Evolutionary conservation across 352 stramenopile species (phyloP).

Genomic region (Phytophthora litchii): DNA sequence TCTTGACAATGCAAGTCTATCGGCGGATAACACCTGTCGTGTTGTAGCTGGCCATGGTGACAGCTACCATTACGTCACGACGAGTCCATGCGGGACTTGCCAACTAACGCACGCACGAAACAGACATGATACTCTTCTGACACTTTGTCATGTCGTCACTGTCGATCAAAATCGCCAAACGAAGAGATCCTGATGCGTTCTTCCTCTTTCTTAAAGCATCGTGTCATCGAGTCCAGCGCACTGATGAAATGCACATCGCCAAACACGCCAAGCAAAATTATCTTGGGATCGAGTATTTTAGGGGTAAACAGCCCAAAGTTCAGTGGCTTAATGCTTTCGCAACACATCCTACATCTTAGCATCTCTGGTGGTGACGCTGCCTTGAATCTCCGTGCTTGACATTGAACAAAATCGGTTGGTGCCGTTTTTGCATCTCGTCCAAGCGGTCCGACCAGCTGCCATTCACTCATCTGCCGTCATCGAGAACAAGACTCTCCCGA

Average conservation of each 20-base stretch:
- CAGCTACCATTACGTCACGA: slow-evolving; percentile 18
- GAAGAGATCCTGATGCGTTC: slow-evolving; percentile 1
- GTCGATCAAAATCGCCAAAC: neutral
- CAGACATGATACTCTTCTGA: slow-evolving; percentile 11
- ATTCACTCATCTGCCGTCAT: slow-evolving; percentile 15
- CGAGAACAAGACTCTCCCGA: slow-evolving; percentile 5
- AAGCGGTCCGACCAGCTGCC: slow-evolving; percentile 17
- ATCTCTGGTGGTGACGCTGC: slow-evolving; percentile 3
- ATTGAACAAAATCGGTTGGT: slow-evolving; percentile 22
- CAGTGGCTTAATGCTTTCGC: neutral
- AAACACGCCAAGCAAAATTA: slow-evolving; percentile 18
- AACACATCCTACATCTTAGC: slow-evolving; percentile 12
- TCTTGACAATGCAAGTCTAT: slow-evolving; percentile 3
- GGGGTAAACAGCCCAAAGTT: neutral
- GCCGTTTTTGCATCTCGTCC: slow-evolving; percentile 11
- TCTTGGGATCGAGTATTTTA: slow-evolving; percentile 25
- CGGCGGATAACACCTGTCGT: slow-evolving; percentile 19
- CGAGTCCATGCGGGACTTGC: slow-evolving; percentile 14
- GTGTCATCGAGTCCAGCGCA: slow-evolving; percentile 18
- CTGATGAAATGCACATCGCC: slow-evolving; percentile 35
- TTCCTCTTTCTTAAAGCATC: slow-evolving; percentile 4
- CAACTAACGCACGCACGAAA: slow-evolving; percentile 4
- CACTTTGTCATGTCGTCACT: slow-evolving; percentile 19
- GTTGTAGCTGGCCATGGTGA: slow-evolving; percentile 7
- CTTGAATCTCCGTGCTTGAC: slow-evolving; percentile 25